Percentiles rank a stretch among this genome's conserved stretches.
Conservation (phyloP, 2,329 filamentous ascomycete genomes). For the Penicillium sp. region DNA sequence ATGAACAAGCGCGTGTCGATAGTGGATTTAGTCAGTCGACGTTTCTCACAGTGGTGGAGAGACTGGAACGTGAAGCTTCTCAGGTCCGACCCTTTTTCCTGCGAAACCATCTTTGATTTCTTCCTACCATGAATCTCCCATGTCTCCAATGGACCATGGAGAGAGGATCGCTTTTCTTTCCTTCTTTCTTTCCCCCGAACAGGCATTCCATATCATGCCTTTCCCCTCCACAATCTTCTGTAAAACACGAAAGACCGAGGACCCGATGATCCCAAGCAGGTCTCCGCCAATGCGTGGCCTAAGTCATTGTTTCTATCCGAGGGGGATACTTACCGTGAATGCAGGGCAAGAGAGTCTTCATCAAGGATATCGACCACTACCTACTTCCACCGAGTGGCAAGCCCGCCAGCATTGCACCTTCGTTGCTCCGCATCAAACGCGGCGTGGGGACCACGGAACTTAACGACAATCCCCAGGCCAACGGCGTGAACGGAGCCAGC, state of each 20-base stretch:
- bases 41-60: slow-evolving; percentile 63
- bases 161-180: too few relatives aligned
- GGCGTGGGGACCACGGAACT: slow-evolving; percentile 51
- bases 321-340: slow-evolving; percentile 39
- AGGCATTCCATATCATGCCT: too few relatives aligned
- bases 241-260: background rate
- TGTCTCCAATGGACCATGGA: too few relatives aligned
- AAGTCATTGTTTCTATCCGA: slow-evolving; percentile 1
- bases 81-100: slow-evolving; percentile 55
- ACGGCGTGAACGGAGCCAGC: slow-evolving; percentile 19
- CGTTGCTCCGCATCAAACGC: slow-evolving; percentile 56
- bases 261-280: background rate
- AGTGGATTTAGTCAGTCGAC: slow-evolving; percentile 44
- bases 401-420: slow-evolving; percentile 67
- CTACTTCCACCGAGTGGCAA: slow-evolving; percentile 69
- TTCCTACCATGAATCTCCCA: too few relatives aligned
- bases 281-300: background rate
- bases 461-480: slow-evolving; percentile 15
- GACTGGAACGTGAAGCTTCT: slow-evolving; percentile 63
- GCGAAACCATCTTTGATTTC: slow-evolving; percentile 21
- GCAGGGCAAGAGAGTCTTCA: slow-evolving; percentile 86
- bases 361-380: slow-evolving; percentile 97
- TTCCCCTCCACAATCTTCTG: background rate
- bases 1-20: slow-evolving; percentile 47
- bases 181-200: too few relatives aligned